A percentile compares a stretch with the other conserved stretches of the same genome.
Conservation (phyloP, 2,329 filamentous ascomycete genomes). For the Xylaria sp. region DNA sequence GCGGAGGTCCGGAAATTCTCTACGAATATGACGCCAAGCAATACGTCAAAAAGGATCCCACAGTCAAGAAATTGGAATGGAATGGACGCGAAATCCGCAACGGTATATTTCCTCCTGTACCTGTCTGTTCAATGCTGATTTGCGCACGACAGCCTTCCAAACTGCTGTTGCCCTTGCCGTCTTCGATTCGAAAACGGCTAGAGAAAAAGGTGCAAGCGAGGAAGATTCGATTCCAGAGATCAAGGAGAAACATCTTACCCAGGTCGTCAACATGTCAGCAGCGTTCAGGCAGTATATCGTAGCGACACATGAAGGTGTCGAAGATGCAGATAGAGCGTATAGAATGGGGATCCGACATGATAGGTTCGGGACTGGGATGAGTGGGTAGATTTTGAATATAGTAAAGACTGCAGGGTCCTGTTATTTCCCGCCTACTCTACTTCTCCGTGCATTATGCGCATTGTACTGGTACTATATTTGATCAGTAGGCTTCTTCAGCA, state of each 20-base stretch:
- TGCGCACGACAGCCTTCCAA: constrained; percentile 30
- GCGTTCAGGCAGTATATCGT: constrained; percentile 36
- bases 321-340: constrained; percentile 31
- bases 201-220: constrained; percentile 14
- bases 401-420: no score
- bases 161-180: constrained; percentile 36
- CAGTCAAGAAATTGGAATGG: constrained; percentile 2
- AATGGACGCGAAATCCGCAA: constrained; percentile 29
- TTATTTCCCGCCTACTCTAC: no score
- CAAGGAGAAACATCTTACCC: constrained; percentile 32
- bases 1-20: constrained; percentile 22
- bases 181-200: constrained; percentile 25
- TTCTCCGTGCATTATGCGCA: no score
- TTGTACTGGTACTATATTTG: no score
- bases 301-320: constrained; percentile 26
- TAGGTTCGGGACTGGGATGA: neutral
- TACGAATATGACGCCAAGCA: constrained; percentile 13
- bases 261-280: constrained; percentile 33
- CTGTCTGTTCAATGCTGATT: neutral
- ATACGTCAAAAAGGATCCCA: constrained; percentile 15
- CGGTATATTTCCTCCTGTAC: constrained; percentile 1
- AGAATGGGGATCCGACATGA: constrained; percentile 23
- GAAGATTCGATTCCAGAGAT: constrained; percentile 31
- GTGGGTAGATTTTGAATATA: no score
- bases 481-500: no score